These are phyloP conservation scores for Apostasia shenzhenica DNA, from an alignment of 106 monocot genomes.

Conservation along the genomic window DNA sequence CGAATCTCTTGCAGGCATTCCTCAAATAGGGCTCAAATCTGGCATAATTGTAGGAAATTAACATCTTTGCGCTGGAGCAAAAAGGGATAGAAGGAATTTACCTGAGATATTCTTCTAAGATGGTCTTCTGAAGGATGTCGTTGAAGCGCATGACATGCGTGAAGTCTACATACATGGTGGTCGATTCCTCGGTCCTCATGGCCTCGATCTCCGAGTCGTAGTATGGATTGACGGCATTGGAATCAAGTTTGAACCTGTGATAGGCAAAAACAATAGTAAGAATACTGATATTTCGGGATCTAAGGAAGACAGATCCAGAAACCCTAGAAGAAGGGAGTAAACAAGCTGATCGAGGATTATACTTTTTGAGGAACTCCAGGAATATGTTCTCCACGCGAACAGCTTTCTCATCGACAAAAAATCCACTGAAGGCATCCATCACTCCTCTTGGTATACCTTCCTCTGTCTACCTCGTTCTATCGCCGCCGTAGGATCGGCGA, in stretches of 20 bases:
- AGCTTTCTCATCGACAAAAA: slow-evolving; percentile 90
- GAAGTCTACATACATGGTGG: slow-evolving; percentile 94
- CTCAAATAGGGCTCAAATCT: slow-evolving; percentile 84
- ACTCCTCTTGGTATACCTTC: neutral
- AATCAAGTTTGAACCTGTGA: slow-evolving; percentile 58
- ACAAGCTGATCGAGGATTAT: neutral
- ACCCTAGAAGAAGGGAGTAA: slow-evolving; percentile 4
- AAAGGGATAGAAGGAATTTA: slow-evolving; percentile 1
- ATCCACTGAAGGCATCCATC: slow-evolving; percentile 47
- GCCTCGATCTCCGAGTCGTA: slow-evolving; percentile 93
- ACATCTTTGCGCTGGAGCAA: neutral
- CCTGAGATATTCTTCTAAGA: slow-evolving; percentile 91
- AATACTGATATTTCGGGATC: neutral
- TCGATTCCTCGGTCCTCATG: slow-evolving; percentile 78
- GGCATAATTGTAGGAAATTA: neutral
- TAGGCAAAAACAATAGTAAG: neutral
- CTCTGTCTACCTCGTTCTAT: neutral
- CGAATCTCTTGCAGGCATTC: slow-evolving; percentile 88
- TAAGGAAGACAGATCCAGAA: neutral
- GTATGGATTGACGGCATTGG: slow-evolving; percentile 47
- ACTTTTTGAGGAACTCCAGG: slow-evolving; percentile 92
- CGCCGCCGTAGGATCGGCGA: neutral
- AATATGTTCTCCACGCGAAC: slow-evolving; percentile 86
- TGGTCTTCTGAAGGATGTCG: slow-evolving; percentile 83
- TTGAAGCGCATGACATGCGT: slow-evolving; percentile 90